Percentiles rank a stretch among this genome's conserved stretches.
phyloP scores from a whole-genome alignment of 192 early-diverging fungal genomes.

The Neocallimastix lanati region DNA sequence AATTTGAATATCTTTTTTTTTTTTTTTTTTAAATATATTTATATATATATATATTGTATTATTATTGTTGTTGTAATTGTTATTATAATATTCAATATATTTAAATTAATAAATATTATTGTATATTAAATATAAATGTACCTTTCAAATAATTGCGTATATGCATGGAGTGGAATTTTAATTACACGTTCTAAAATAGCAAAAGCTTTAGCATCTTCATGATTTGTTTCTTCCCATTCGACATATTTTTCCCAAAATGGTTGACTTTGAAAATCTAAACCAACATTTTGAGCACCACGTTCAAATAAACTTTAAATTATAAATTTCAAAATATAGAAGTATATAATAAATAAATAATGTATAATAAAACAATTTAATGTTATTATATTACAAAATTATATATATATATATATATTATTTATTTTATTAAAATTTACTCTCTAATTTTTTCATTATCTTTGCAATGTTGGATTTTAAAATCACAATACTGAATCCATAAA shows the following conservation, averaged over 20 bases:
- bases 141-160: constrained; percentile 51
- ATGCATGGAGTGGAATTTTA: constrained; percentile 53
- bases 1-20: constrained; percentile 36
- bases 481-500: constrained; percentile 51
- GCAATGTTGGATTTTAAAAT: constrained; percentile 37
- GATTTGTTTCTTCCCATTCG: constrained; percentile 17
- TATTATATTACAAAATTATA: too few species aligned
- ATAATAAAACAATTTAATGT: too few species aligned
- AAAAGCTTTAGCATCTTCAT: constrained; percentile 11
- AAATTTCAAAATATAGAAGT: too few species aligned
- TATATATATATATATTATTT: too few species aligned
- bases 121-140: too few species aligned
- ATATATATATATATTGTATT: too few species aligned
- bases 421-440: too few species aligned
- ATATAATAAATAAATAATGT: too few species aligned
- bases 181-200: constrained; percentile 43
- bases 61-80: too few species aligned
- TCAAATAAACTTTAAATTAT: constrained; percentile 36
- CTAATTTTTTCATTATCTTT: constrained; percentile 28
- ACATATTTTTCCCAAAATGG: constrained; percentile 41
- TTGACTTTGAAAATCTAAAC: constrained; percentile 50
- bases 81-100: too few species aligned
- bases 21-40: too few species aligned
- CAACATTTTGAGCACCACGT: constrained; percentile 38
- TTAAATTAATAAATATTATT: too few species aligned